phyloP scores from a whole-genome alignment of 1,284 basidiomycete genomes.

The Neonothopanus nambi region DNA sequence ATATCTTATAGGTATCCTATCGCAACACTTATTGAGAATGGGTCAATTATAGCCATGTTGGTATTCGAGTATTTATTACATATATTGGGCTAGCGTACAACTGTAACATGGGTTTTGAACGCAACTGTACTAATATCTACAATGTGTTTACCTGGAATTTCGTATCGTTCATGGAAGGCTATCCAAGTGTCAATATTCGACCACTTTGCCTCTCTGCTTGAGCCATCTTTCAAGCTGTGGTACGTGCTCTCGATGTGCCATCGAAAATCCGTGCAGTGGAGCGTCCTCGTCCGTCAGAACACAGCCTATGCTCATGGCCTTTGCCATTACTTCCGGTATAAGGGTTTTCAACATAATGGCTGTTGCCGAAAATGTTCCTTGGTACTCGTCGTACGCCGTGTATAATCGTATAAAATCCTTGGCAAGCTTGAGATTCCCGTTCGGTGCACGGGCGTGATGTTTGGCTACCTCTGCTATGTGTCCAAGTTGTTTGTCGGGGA shows the following conservation, averaged over 20 bases:
- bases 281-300: background rate
- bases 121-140: too few species aligned
- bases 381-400: background rate
- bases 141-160: too few species aligned
- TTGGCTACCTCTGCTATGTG: conserved; percentile 62
- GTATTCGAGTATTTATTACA: too few species aligned
- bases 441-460: conserved; percentile 74
- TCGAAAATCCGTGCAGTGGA: background rate
- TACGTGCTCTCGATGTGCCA: conserved; percentile 1
- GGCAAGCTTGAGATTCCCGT: conserved; percentile 5
- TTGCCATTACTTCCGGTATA: background rate
- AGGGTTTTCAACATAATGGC: background rate
- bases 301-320: background rate
- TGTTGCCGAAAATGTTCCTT: background rate
- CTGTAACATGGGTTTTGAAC: too few species aligned
- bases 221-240: too few species aligned
- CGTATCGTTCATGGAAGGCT: too few species aligned
- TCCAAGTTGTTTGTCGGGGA: conserved; percentile 34
- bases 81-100: too few species aligned
- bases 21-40: too few species aligned
- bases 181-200: too few species aligned
- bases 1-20: too few species aligned
- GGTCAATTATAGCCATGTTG: too few species aligned
- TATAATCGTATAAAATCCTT: background rate
- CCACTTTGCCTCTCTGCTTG: too few species aligned